A percentile compares a stretch with the other conserved stretches of the same genome.
Conservation (phyloP, 352 stramenopile genomes). For the Phytophthora chlamydospora region DNA sequence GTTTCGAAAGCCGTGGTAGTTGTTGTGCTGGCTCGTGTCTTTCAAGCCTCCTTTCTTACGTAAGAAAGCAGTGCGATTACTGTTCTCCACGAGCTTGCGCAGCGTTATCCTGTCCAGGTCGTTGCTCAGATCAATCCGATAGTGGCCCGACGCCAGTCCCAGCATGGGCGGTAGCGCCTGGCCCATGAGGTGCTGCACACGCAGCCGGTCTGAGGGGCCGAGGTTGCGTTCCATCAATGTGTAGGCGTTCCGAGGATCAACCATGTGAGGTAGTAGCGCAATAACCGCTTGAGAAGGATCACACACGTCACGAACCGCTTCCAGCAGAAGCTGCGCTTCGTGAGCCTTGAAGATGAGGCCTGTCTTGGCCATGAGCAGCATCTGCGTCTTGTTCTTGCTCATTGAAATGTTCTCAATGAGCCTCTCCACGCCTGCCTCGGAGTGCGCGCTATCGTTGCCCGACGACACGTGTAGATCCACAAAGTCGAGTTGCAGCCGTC, state of each 20-base stretch:
- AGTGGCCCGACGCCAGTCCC: conserved; percentile 64
- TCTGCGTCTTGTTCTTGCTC: conserved; percentile 84
- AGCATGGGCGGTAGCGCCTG: conserved; percentile 69
- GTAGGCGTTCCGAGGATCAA: conserved; percentile 67
- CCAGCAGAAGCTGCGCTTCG: conserved; percentile 73
- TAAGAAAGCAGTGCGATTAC: conserved; percentile 75
- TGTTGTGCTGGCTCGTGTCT: conserved; percentile 76
- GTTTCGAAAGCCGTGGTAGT: conserved; percentile 82
- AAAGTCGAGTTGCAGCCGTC: conserved; percentile 70
- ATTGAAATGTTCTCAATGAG: conserved; percentile 79
- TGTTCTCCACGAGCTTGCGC: conserved; percentile 81
- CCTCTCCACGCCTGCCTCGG: conserved; percentile 64
- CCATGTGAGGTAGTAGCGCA: conserved; percentile 75
- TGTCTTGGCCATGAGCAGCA: conserved; percentile 81
- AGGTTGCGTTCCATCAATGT: conserved; percentile 74
- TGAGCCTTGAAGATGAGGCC: conserved; percentile 69
- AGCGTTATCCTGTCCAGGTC: conserved; percentile 70
- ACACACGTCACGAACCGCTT: conserved; percentile 67
- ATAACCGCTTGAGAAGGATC: conserved; percentile 71
- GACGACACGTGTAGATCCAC: conserved; percentile 77
- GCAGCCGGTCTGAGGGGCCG: conserved; percentile 46
- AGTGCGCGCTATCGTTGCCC: conserved; percentile 72
- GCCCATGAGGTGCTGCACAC: conserved; percentile 72
- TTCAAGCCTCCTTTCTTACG: conserved; percentile 68
- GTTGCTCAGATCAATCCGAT: conserved; percentile 69